Conservation (phyloP, 805 yeast genomes). For the Yarrowia sp. region DNA sequence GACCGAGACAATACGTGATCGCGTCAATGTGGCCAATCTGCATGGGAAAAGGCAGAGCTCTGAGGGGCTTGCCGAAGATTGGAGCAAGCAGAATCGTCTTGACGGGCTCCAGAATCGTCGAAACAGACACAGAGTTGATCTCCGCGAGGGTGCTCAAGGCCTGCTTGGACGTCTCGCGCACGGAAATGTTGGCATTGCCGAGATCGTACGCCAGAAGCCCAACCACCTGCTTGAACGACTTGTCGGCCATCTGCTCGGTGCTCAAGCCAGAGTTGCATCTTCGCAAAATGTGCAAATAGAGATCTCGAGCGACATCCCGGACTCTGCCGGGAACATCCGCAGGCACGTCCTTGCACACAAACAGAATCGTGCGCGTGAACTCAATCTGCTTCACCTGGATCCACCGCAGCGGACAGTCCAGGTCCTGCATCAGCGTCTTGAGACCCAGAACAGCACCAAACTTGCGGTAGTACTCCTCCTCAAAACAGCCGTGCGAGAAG, state of each 20-base stretch:
- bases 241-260: slow-evolving; percentile 61
- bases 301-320: slow-evolving; percentile 62
- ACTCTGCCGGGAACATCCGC: slow-evolving; percentile 82
- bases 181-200: slow-evolving; percentile 81
- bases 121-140: slow-evolving; percentile 59
- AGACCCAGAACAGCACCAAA: slow-evolving; percentile 88
- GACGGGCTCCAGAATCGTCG: slow-evolving; percentile 77
- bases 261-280: slow-evolving; percentile 64
- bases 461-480: slow-evolving; percentile 80
- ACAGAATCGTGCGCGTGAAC: slow-evolving; percentile 78
- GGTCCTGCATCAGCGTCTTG: slow-evolving; percentile 64
- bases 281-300: slow-evolving; percentile 61
- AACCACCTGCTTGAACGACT: slow-evolving; percentile 74
- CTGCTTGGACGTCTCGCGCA: slow-evolving; percentile 76
- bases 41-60: slow-evolving; percentile 98
- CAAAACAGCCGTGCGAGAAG: slow-evolving; percentile 88
- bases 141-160: slow-evolving; percentile 67
- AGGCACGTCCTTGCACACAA: slow-evolving; percentile 86
- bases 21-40: slow-evolving; percentile 98
- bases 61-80: slow-evolving; percentile 90
- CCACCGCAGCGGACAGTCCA: slow-evolving; percentile 68
- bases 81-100: slow-evolving; percentile 83
- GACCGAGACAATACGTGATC: slow-evolving; percentile 80
- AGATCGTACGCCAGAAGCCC: slow-evolving; percentile 91
- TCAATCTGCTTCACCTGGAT: slow-evolving; percentile 78